A percentile compares a stretch with the other conserved stretches of the same genome.
Evolutionary conservation across 176 grass and related monocot species (phyloP).

Genomic region (Oryza coarctata): DNA sequence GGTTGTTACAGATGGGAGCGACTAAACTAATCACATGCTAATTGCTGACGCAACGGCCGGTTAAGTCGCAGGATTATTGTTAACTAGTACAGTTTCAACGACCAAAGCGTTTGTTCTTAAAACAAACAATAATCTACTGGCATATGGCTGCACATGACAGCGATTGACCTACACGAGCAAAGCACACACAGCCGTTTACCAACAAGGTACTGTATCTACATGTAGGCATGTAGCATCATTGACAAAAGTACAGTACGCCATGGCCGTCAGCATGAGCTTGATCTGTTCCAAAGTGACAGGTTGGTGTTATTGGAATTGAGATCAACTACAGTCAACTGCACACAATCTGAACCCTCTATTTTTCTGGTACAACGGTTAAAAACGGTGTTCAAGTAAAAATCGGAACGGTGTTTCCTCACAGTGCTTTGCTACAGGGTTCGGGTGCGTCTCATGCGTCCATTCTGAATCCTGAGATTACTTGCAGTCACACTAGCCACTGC

Average conservation of each 20-base stretch:
- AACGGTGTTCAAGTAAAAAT: too few species aligned
- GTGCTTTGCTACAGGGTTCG: too few species aligned
- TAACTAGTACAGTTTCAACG: neutral
- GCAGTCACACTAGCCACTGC: too few species aligned
- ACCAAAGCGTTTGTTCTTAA: neutral
- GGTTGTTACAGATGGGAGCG: neutral
- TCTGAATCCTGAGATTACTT: too few species aligned
- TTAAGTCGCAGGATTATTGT: neutral
- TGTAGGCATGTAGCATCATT: neutral
- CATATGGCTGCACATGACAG: constrained; percentile 17
- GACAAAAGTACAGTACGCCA: neutral
- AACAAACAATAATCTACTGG: neutral
- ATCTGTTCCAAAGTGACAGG: constrained; percentile 22
- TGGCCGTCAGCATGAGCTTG: neutral
- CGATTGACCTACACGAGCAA: neutral
- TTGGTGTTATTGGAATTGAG: too few species aligned
- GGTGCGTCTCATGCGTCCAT: too few species aligned
- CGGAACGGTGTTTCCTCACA: too few species aligned
- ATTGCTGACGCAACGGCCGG: neutral
- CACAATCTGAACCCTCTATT: too few species aligned
- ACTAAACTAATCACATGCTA: constrained; percentile 1
- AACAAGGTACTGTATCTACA: neutral
- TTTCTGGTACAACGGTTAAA: too few species aligned
- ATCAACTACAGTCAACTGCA: too few species aligned
- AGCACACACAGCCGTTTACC: constrained; percentile 13